A percentile compares a stretch with the other conserved stretches of the same genome.
Evolutionary conservation across 345 rosid genomes (phyloP).

Genomic region (Citrus maxima): DNA sequence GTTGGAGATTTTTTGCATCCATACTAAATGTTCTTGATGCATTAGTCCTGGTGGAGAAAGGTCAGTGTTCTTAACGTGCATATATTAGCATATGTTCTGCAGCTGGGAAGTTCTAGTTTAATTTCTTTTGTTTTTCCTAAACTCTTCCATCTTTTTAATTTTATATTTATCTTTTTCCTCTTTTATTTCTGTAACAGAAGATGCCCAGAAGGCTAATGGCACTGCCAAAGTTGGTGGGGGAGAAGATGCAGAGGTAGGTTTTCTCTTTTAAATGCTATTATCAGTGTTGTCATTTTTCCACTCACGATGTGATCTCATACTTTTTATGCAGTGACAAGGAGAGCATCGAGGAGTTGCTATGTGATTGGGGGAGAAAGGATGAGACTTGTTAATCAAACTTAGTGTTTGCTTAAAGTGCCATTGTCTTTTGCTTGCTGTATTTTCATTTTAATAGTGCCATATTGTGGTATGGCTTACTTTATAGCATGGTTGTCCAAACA

Average conservation of each 20-base stretch:
- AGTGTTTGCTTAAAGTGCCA: neutral
- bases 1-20: neutral
- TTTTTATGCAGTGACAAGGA: slow-evolving; percentile 10
- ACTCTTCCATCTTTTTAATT: neutral
- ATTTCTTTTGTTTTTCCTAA: neutral
- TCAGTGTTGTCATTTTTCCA: neutral
- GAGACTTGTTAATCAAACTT: slow-evolving; percentile 1
- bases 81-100: neutral
- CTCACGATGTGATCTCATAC: neutral
- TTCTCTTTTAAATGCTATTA: neutral
- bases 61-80: neutral
- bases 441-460: neutral
- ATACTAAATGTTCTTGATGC: neutral
- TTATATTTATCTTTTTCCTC: neutral
- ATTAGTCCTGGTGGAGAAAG: neutral
- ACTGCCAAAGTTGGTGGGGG: slow-evolving; percentile 22
- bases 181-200: slow-evolving; percentile 23
- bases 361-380: slow-evolving; percentile 6
- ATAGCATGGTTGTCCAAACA: neutral
- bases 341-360: neutral
- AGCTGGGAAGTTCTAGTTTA: neutral
- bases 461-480: slow-evolving; percentile 12
- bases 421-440: neutral
- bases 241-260: slow-evolving; percentile 28
- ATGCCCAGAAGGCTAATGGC: slow-evolving; percentile 25